Conservation (phyloP, 78 protist genomes). For the Cyanophora paradoxa region DNA sequence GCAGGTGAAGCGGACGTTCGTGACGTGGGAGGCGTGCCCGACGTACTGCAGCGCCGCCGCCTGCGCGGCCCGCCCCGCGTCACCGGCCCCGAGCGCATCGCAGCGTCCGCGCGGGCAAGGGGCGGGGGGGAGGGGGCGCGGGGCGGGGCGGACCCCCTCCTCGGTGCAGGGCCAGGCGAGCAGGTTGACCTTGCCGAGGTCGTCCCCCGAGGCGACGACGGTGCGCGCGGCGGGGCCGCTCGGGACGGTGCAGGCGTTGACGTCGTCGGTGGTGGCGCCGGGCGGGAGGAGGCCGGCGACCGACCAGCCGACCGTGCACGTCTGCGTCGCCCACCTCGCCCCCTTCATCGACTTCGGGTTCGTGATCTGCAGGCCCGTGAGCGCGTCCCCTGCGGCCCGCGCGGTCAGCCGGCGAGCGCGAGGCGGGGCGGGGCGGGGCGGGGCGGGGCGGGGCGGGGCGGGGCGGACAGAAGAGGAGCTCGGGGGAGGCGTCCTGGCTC, state of each 20-base stretch:
- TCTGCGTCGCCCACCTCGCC: slow-evolving; percentile 6
- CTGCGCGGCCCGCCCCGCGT: slow-evolving; percentile 19
- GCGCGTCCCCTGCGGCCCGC: background rate
- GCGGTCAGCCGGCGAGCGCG: slow-evolving; percentile 10
- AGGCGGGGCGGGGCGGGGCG: too few relatives aligned
- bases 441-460: too few relatives aligned
- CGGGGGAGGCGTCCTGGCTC: slow-evolving; percentile 9
- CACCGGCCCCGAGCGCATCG: too few relatives aligned
- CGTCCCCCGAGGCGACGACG: too few relatives aligned
- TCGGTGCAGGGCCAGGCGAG: slow-evolving; percentile 48
- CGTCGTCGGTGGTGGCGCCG: too few relatives aligned
- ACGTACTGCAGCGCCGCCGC: background rate
- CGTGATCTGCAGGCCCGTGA: background rate
- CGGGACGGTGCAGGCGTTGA: too few relatives aligned
- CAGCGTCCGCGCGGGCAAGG: too few relatives aligned
- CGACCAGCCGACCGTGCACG: too few relatives aligned
- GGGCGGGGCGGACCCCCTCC: slow-evolving; percentile 38
- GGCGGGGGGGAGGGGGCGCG: too few relatives aligned
- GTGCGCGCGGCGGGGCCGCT: slow-evolving; percentile 9
- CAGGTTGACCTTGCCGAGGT: background rate
- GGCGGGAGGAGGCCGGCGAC: slow-evolving; percentile 3
- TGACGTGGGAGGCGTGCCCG: slow-evolving; percentile 52
- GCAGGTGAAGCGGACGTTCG: slow-evolving; percentile 18
- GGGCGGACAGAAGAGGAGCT: too few relatives aligned
- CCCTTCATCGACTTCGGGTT: background rate